Base-by-base conservation (phyloP, 1,139 yeast genomes). In the Nadsonia starkeyi-henricii region DNA sequence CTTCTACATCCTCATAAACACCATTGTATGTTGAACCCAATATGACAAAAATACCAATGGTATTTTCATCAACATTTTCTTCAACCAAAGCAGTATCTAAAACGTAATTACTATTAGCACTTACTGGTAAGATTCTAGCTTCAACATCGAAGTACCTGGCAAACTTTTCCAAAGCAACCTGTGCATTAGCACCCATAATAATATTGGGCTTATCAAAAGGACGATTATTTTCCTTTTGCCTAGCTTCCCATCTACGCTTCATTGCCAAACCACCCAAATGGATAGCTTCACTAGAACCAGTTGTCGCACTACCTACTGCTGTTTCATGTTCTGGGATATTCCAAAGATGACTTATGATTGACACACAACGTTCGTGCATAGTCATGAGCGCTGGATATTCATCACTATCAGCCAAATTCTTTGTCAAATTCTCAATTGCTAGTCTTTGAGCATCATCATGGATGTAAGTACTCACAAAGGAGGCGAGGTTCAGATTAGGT, bases 91-190 rank as follows among this genome's bases (percentile, higher is more conserved):
- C 57, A 30, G 74, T 64, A 61, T 84, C 89, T 58, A 86, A 71
- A 53, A 81, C 72, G 64, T 81, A 84, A 54, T 80, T 77, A 44
- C 79, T 71, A 46, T 72, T 71, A 47, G 71, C 72, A 33, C 72
- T 69, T 43, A 86, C 84, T 17, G 83, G 80, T 52, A 88, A 74
- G 54, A 85, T 66, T 55, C 95, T 73, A 55, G 84, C 78, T 60
- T 88, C 96, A 47, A 88, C 96, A 58, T 88, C 96, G 66, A 88
- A 88, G 67, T 88, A 88, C 48, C 93, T 73, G 26, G 96, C 96
- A 69, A 88, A 88, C 68, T 88, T 88, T 67, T 88, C 96, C 60
- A 88, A 72, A 0, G 96, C 96, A 46, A 88, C 96, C 66, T 88
- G 96, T 47, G 93, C 94, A 65, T 91, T 85, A 41, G 91, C 72